Base-by-base conservation (phyloP, 495 filamentous ascomycete genomes). In the Penicillium nucicola region DNA sequence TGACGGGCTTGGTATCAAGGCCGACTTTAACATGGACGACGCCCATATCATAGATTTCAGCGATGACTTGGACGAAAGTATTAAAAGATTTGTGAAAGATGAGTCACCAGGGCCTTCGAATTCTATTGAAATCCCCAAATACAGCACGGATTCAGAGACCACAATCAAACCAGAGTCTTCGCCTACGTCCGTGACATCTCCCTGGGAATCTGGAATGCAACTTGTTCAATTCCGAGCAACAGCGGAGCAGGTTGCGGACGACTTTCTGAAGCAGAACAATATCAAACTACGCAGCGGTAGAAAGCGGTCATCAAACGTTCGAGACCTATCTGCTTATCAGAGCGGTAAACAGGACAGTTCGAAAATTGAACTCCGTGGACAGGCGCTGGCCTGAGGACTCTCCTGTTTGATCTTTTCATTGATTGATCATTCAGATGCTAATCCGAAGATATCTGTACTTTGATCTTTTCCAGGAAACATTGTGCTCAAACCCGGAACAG, bases 161-260 rank as follows among this genome's bases (percentile, higher is more conserved):
- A 49, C 43, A 25, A 28, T 36, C 12, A 25, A 53, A 32, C n/a
- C 19, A 20, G 42, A 50, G 25, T 13, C 25, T 22, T 11, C 32
- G 19, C 32, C 28, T 14, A 17, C 14, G 6, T 11, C 18, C 25
- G 20, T 22, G 12, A 31, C 28, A 22, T 45, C 58, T 40, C 37
- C 45, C 10, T 67, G 60, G 64, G 43, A 48, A 30, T 64, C 57
- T 42, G 45, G 54, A 31, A 60, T 58, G 47, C 64, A 67, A 45
- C 58, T 67, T 40, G 48, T 58, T 41, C 52, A 42, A 30, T 67
- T 64, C 53, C 64, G 61, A 15, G 50, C 58, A 46, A 60, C 57
- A 36, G 53, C 60, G 35, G 55, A 49, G 32, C 57, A 64, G 37
- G 57, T 67, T 56, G 64, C 64, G 42, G 50, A 61, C 37, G 55